Conservation (phyloP, 2,329 filamentous ascomycete species). For the Nothophoma quercina region DNA sequence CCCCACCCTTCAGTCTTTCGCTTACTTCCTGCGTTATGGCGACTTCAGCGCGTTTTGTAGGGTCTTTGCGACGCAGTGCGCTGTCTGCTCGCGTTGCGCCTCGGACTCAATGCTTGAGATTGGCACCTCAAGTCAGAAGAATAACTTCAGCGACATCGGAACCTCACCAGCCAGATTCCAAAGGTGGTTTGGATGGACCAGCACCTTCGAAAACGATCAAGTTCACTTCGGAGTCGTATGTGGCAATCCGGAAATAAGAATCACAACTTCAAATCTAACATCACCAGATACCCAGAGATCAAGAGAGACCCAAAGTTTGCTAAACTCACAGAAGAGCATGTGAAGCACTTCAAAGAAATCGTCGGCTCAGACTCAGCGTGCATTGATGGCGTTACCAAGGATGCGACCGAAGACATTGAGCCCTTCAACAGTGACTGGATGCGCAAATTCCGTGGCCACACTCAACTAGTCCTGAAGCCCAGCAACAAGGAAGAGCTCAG, state of each 20-base stretch:
- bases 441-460: constrained; percentile 95
- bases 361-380: constrained; percentile 81
- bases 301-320: constrained; percentile 80
- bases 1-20: constrained; percentile 30
- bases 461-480: constrained; percentile 86
- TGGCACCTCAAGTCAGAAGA: constrained; percentile 47
- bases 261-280: constrained; percentile 9
- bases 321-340: constrained; percentile 77
- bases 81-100: constrained; percentile 35
- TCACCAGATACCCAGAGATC: constrained; percentile 73
- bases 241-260: constrained; percentile 4
- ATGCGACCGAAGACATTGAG: constrained; percentile 81
- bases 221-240: constrained; percentile 80
- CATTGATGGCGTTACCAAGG: constrained; percentile 80
- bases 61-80: constrained; percentile 43
- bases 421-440: constrained; percentile 98
- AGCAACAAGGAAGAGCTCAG: constrained; percentile 86
- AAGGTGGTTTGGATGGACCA: constrained; percentile 46
- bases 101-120: constrained; percentile 33
- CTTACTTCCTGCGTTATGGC: constrained; percentile 41
- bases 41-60: constrained; percentile 42
- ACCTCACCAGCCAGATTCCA: constrained; percentile 48
- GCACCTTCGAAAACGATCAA: constrained; percentile 62
- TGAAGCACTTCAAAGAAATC: constrained; percentile 81
- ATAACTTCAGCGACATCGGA: constrained; percentile 52